These are phyloP conservation scores for Tetracentron sinense DNA, from an alignment of 164 flowering plant species.

Conservation along the genomic window DNA sequence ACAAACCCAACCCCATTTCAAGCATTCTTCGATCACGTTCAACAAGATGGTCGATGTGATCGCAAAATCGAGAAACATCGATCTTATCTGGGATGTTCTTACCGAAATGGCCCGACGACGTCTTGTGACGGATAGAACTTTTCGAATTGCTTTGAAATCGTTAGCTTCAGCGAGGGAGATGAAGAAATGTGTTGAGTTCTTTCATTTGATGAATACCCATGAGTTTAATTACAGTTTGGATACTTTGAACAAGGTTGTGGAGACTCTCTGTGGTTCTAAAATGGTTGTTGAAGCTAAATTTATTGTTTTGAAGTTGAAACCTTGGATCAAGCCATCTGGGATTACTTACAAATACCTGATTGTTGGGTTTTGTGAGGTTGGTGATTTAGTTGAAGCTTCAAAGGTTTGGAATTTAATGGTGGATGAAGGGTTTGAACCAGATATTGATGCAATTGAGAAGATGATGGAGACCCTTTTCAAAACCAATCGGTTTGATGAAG, in stretches of 20 bases:
- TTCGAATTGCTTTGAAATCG: conserved; percentile 45
- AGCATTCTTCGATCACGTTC: conserved; percentile 58
- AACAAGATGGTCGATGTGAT: conserved; percentile 67
- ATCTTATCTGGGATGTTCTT: conserved; percentile 58
- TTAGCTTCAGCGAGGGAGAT: conserved; percentile 71
- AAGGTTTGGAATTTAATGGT: conserved; percentile 83
- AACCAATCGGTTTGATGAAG: conserved; percentile 53
- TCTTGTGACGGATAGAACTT: conserved; percentile 53
- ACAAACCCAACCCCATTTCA: conserved; percentile 32
- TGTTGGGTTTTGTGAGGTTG: conserved; percentile 67
- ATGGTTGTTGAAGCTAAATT: conserved; percentile 67
- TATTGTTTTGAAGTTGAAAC: conserved; percentile 53
- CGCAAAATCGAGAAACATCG: conserved; percentile 62
- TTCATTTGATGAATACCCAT: conserved; percentile 63
- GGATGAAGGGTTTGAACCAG: conserved; percentile 66
- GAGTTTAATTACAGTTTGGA: conserved; percentile 50
- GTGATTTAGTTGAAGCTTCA: conserved; percentile 71
- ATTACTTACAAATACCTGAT: conserved; percentile 55
- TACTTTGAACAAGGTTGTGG: conserved; percentile 55
- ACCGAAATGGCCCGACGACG: conserved; percentile 38
- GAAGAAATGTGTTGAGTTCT: conserved; percentile 76
- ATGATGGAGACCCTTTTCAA: conserved; percentile 77
- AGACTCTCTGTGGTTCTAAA: conserved; percentile 47
- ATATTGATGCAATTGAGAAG: conserved; percentile 39
- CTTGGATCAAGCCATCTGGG: conserved; percentile 47